Percentiles rank a stretch among this genome's conserved stretches.
These are phyloP conservation scores for Ascoidea tarda DNA, from an alignment of 805 yeast genomes.

Conservation along the genomic window DNA sequence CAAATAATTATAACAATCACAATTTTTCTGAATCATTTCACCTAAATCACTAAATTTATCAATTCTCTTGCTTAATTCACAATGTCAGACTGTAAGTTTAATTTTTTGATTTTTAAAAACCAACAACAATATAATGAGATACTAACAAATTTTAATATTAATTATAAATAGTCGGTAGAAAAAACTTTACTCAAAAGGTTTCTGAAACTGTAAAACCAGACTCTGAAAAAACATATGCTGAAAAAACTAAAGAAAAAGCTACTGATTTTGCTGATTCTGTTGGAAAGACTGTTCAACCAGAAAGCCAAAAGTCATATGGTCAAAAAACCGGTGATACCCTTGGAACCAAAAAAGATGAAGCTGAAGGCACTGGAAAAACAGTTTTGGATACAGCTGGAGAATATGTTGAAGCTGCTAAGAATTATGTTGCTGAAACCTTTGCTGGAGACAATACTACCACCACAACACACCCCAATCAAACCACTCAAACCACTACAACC, in stretches of 20 bases:
- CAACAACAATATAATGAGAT: no score
- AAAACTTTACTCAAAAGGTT: conserved; percentile 55
- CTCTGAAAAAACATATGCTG: conserved; percentile 44
- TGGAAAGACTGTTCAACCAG: conserved; percentile 48
- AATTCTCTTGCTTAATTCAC: not conserved
- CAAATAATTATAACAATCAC: no score
- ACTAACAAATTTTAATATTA: conserved; percentile 9
- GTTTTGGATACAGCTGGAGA: conserved; percentile 42
- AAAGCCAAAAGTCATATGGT: conserved; percentile 48
- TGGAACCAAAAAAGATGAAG: not conserved
- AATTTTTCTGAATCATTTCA: no score
- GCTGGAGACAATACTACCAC: not conserved
- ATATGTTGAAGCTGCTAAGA: conserved; percentile 43
- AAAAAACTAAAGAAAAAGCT: conserved; percentile 57
- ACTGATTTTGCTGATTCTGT: conserved; percentile 55
- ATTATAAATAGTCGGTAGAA: conserved; percentile 40
- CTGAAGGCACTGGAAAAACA: conserved; percentile 17
- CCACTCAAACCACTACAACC: not conserved
- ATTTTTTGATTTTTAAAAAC: no score
- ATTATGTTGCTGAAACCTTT: conserved; percentile 28
- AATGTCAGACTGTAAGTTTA: conserved; percentile 8
- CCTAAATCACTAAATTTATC: no score
- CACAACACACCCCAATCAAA: not conserved
- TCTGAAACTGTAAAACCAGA: conserved; percentile 60
- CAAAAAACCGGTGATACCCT: conserved; percentile 34